Percentiles rank a stretch among this genome's conserved stretches.
phyloP scores from a whole-genome alignment of 2,329 filamentous ascomycete genomes.

The Annulohypoxylon truncatum region DNA sequence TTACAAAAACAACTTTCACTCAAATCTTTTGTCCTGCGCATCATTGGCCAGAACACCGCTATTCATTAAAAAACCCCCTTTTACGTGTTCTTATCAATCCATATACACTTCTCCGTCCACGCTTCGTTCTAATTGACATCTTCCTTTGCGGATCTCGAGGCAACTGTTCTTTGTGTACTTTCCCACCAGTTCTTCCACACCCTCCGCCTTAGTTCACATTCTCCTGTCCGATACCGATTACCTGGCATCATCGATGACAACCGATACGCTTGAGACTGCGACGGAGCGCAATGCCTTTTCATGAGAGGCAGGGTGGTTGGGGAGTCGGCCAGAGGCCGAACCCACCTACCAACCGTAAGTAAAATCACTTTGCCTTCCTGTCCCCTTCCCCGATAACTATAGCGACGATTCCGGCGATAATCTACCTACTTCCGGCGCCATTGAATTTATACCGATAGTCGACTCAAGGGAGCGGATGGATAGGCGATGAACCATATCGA shows the following conservation, averaged over 20 bases:
- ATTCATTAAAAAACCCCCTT: not conserved
- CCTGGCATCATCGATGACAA: slow-evolving; percentile 40
- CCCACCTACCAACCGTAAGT: slow-evolving; percentile 48
- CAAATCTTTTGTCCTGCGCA: slow-evolving; percentile 2
- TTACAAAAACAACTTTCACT: slow-evolving; percentile 2
- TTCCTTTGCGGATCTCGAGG: slow-evolving; percentile 15
- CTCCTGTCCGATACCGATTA: not conserved
- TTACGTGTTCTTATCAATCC: slow-evolving; percentile 4
- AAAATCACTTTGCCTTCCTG: slow-evolving; percentile 42
- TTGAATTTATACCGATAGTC: slow-evolving; percentile 11
- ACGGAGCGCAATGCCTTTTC: slow-evolving; percentile 45
- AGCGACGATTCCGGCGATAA: slow-evolving; percentile 17
- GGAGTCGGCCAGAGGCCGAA: slow-evolving; percentile 39
- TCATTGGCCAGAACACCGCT: slow-evolving; percentile 1
- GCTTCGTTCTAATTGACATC: slow-evolving; percentile 1
- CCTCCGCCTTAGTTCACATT: not conserved
- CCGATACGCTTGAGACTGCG: slow-evolving; percentile 8
- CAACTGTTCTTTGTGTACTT: slow-evolving; percentile 21
- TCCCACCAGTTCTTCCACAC: slow-evolving; percentile 2
- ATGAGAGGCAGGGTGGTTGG: slow-evolving; percentile 45
- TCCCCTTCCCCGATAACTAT: slow-evolving; percentile 39
- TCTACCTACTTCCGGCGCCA: not conserved
- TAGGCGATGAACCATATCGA: slow-evolving; percentile 2
- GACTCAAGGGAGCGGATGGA: slow-evolving; percentile 5
- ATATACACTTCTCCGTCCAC: slow-evolving; percentile 17